Percentiles rank a stretch among this genome's conserved stretches.
Evolutionary conservation across 768 basidiomycete genomes (phyloP).

Genomic region (Stropharia rugosoannulata): DNA sequence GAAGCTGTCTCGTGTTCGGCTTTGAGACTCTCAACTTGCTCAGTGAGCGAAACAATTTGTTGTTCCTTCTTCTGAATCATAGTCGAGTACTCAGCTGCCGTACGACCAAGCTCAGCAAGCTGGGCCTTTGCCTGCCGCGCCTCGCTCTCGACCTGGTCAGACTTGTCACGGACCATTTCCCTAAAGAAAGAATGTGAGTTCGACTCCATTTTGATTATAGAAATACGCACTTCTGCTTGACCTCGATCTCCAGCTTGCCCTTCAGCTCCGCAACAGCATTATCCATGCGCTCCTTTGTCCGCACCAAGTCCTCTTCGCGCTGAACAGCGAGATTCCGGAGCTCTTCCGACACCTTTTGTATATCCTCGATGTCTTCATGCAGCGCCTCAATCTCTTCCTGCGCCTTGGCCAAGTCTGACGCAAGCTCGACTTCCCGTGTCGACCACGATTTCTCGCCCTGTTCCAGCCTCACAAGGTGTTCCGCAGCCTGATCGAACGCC

Average conservation of each 20-base stretch:
- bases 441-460: constrained; percentile 69
- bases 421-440: constrained; percentile 61
- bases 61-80: constrained; percentile 80
- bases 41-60: constrained; percentile 53
- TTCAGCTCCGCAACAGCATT: constrained; percentile 63
- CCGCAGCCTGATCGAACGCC: constrained; percentile 82
- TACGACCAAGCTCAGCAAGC: constrained; percentile 72
- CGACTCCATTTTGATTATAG: not conserved
- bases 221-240: constrained; percentile 55
- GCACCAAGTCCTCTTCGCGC: constrained; percentile 76
- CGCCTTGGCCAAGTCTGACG: constrained; percentile 53
- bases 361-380: constrained; percentile 55
- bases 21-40: constrained; percentile 54
- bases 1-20: constrained; percentile 51
- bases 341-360: constrained; percentile 68
- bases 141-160: constrained; percentile 64
- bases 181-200: constrained; percentile 33
- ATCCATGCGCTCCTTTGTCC: constrained; percentile 78
- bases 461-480: constrained; percentile 83
- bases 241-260: constrained; percentile 64
- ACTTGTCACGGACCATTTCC: constrained; percentile 59
- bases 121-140: constrained; percentile 74
- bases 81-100: constrained; percentile 70
- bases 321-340: constrained; percentile 65
- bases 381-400: constrained; percentile 60